phyloP scores from a whole-genome alignment of 306 rosid genomes.

The Quercus bicolor region DNA sequence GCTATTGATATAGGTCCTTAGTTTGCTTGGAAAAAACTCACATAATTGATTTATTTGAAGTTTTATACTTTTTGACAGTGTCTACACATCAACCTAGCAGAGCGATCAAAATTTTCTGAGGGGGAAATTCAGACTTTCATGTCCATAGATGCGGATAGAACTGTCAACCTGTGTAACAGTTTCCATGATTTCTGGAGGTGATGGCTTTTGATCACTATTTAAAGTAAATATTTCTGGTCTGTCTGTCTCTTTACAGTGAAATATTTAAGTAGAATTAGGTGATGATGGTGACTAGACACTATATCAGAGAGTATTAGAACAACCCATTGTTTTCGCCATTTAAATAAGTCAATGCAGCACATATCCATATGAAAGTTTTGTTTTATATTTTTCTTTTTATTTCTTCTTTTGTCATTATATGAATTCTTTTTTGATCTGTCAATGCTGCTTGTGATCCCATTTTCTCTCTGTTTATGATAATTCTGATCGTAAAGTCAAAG shows the following conservation, averaged over 20 bases:
- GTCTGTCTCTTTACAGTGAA: neutral
- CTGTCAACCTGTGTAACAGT: slow-evolving; percentile 86
- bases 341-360: neutral
- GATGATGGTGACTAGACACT: neutral
- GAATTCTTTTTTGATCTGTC: neutral
- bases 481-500: neutral
- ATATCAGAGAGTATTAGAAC: neutral
- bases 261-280: neutral
- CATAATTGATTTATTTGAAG: neutral
- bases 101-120: slow-evolving; percentile 75
- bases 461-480: neutral
- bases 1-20: neutral
- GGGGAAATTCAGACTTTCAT: slow-evolving; percentile 97
- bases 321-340: neutral
- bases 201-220: slow-evolving; percentile 15
- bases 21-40: neutral
- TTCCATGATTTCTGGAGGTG: slow-evolving; percentile 96
- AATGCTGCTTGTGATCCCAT: neutral
- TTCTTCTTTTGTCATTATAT: neutral
- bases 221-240: neutral
- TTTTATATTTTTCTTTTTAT: neutral
- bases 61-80: slow-evolving; percentile 52
- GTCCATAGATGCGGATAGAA: slow-evolving; percentile 92
- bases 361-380: neutral
- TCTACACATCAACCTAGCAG: slow-evolving; percentile 64